Evolutionary conservation across 306 rosid genomes (phyloP), one percentile per base, ranked within the genome.

Genomic region (Senna tora): DNA sequence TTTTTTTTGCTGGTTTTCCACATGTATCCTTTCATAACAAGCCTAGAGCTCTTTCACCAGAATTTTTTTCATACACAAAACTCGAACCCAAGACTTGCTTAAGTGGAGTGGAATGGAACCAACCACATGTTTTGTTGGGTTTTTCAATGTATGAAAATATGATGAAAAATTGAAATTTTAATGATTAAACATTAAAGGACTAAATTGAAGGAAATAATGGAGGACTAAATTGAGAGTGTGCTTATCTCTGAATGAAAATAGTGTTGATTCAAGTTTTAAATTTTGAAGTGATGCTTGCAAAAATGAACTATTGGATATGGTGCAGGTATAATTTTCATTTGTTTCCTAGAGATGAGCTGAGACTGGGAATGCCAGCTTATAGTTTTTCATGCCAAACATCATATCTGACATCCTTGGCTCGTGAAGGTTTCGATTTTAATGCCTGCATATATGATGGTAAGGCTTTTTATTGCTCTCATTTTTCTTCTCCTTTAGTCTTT

Each of bases 311-410:
- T 39, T 42, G 72, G 61, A 12, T 60, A 66, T 67, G 85, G 45
- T 82, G 85, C 82, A 93, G 98, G 67, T 93, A 86, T 81, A 93
- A 93, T 75, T 91, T 87, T 71, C 71, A 87, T 19, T 76, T 93
- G 87, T 93, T 85, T 71, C 98, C 98, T 19, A 78, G 96, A 78
- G 98, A 93, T 77, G 97, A 93, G 10, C 77, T 86, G 82, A 90
- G 77, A 45, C 21, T 84, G 60, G 97, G 98, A 54, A 87, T 93
- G 89, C 98, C 98, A 0, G 67, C 89, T 65, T 93, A 93, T 64
- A 87, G 91, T 71, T 93, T 93, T 81, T 87, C 87, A 1, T 83
- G 93, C 78, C 98, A 86, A 80, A 64, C 92, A 0, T 89, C 97
- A 28, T 81, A 80, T 77, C 70, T 93, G 73, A 75, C 88, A 0